Conservation (phyloP, 2,329 filamentous ascomycete species). For the Colletotrichum sp. region DNA sequence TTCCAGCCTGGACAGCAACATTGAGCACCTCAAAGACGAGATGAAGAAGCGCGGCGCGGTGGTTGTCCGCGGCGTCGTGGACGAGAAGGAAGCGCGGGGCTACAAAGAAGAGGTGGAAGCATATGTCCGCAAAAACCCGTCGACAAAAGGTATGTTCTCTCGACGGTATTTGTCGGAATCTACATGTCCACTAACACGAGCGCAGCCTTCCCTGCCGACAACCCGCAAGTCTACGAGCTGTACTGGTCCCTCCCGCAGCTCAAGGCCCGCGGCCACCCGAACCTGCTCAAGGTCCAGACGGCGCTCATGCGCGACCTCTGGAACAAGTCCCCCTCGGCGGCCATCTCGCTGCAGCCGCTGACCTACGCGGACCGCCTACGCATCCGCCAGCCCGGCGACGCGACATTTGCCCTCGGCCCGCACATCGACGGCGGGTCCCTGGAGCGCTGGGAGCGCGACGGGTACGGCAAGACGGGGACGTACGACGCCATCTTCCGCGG, state of each 20-base stretch:
- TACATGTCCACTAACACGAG: neutral
- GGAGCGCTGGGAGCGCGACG: slow-evolving; percentile 75
- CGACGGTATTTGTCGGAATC: neutral
- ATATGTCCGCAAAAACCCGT: slow-evolving; percentile 69
- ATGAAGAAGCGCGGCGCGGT: slow-evolving; percentile 66
- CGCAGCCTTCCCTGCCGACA: slow-evolving; percentile 67
- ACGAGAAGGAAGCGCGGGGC: slow-evolving; percentile 63
- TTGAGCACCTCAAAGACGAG: slow-evolving; percentile 45
- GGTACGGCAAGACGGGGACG: slow-evolving; percentile 70
- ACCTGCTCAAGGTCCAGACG: slow-evolving; percentile 64
- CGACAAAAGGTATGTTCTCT: slow-evolving; percentile 50
- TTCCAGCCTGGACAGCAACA: slow-evolving; percentile 43
- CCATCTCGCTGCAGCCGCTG: slow-evolving; percentile 62
- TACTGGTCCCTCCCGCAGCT: slow-evolving; percentile 78
- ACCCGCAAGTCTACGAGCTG: slow-evolving; percentile 75
- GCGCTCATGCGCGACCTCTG: slow-evolving; percentile 68
- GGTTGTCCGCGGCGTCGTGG: slow-evolving; percentile 70
- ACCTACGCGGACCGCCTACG: slow-evolving; percentile 75
- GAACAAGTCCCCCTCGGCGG: slow-evolving; percentile 53
- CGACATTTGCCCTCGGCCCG: slow-evolving; percentile 73
- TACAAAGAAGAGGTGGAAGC: slow-evolving; percentile 70
- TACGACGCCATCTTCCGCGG: slow-evolving; percentile 79
- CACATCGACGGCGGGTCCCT: slow-evolving; percentile 78
- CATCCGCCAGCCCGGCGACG: slow-evolving; percentile 75
- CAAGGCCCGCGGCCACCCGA: slow-evolving; percentile 69